Conservation (phyloP, 257 asterid species). For the Solanum chilense region DNA sequence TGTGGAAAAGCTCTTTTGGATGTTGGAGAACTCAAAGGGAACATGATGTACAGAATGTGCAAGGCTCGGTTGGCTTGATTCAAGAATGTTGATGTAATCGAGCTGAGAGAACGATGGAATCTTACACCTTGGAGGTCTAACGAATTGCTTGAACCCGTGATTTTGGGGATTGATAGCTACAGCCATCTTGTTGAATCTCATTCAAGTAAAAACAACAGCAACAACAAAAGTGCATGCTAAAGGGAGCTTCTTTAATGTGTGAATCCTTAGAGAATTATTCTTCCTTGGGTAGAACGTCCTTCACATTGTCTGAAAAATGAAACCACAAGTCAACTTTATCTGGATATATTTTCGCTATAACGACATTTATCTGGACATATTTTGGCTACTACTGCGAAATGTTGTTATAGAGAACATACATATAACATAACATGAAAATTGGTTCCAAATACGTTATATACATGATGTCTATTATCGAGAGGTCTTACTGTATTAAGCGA, state of each 20-base stretch:
- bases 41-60: constrained; percentile 32
- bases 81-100: constrained; percentile 55
- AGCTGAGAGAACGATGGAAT: constrained; percentile 81
- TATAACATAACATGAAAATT: background rate
- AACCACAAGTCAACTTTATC: background rate
- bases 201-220: constrained; percentile 41
- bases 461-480: background rate
- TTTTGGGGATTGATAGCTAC: constrained; percentile 63
- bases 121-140: constrained; percentile 77
- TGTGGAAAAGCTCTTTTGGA: constrained; percentile 77
- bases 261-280: constrained; percentile 42
- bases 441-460: background rate
- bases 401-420: background rate
- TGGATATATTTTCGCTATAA: background rate
- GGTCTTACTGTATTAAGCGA: background rate
- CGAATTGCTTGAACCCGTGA: constrained; percentile 76
- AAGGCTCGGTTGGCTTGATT: constrained; percentile 30
- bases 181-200: constrained; percentile 67
- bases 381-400: background rate
- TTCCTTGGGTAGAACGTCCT: constrained; percentile 76
- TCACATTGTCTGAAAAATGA: constrained; percentile 40
- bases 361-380: background rate
- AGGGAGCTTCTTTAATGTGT: constrained; percentile 28
- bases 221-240: constrained; percentile 49
- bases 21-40: constrained; percentile 29